Conservation (phyloP, 2,329 filamentous ascomycete genomes). For the Xylariaceae sp. region DNA sequence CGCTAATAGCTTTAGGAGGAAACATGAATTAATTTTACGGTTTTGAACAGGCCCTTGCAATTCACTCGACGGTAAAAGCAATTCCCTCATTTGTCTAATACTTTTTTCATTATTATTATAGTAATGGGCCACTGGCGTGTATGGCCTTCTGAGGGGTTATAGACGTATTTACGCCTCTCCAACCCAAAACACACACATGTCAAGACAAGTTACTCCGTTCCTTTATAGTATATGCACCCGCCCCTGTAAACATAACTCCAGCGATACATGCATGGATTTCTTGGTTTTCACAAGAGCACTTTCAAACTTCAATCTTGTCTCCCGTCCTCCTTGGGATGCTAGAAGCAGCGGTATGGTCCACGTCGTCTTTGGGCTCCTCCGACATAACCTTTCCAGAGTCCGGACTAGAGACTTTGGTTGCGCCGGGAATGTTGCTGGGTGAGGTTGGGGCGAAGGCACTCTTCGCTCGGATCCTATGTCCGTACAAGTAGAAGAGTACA, state of each 20-base stretch:
- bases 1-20: too few species aligned
- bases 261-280: conserved; percentile 7
- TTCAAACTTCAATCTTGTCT: conserved; percentile 34
- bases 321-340: conserved; percentile 43
- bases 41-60: too few species aligned
- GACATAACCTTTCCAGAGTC: conserved; percentile 36
- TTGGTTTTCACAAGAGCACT: not conserved
- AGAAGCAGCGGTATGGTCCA: conserved; percentile 45
- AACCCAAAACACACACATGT: not conserved
- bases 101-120: not conserved
- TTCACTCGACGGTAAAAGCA: too few species aligned
- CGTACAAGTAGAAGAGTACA: conserved; percentile 67
- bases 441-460: conserved; percentile 63
- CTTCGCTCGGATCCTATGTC: conserved; percentile 60
- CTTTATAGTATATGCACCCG: conserved; percentile 3
- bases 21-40: too few species aligned
- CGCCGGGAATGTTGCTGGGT: conserved; percentile 31
- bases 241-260: conserved; percentile 10
- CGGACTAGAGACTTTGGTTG: conserved; percentile 13
- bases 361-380: conserved; percentile 42
- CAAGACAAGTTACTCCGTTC: not conserved
- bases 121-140: too few species aligned
- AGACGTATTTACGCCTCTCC: not conserved
- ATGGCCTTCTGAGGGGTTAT: not conserved
- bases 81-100: too few species aligned